Evolutionary conservation across 805 yeast species (phyloP), one percentile per base, ranked within the genome.

Genomic region (Ogataea nonfermentans): DNA sequence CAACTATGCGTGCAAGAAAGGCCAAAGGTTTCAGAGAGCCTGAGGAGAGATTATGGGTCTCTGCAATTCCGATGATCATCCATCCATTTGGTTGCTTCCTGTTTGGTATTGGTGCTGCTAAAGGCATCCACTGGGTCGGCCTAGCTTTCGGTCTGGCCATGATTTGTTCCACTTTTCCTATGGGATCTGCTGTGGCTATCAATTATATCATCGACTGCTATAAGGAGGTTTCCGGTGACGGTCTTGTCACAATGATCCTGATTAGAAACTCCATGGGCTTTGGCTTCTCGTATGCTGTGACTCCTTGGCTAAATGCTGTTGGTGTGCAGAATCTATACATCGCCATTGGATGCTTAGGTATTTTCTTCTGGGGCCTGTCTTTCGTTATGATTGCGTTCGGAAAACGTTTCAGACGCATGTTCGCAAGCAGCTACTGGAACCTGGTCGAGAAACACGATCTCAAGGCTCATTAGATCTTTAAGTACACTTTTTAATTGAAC

Each of bases 231-330:
- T 46, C 57, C 14, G 57, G 61, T 24, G 62, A 56, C 32, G 61
- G 60, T 8, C 47, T 58, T 25, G 54, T 34, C n/a, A 33, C 39
- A 9, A 40, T 40, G 38, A 34, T 40, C 12, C 31, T 40, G 24
- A 76, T 78, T 48, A 76, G 76, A 58, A 78, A 78, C 56, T 63
- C 74, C 35, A 66, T 77, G 44, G 79, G 78, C 7, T 74, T 80
- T 50, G 65, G 77, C 32, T 77, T 77, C 54, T 76, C 82, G 0
- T 78, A 77, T 55, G 69, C 74, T 5, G 76, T 81, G 46, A 73
- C 79, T 1, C 62, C 69, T 19, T 76, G 80, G 81, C 52, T 77
- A n/a, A 74, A 63, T 13, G 67, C 69, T 4, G 60, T 71, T 29
- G 81, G 81, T 13, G 71, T 72, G 32, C 66, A 70, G 41, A 70